Evolutionary conservation across 441 rosid genomes (phyloP), one percentile per base, ranked within the genome.

Genomic region (Bruguiera hainesii): DNA sequence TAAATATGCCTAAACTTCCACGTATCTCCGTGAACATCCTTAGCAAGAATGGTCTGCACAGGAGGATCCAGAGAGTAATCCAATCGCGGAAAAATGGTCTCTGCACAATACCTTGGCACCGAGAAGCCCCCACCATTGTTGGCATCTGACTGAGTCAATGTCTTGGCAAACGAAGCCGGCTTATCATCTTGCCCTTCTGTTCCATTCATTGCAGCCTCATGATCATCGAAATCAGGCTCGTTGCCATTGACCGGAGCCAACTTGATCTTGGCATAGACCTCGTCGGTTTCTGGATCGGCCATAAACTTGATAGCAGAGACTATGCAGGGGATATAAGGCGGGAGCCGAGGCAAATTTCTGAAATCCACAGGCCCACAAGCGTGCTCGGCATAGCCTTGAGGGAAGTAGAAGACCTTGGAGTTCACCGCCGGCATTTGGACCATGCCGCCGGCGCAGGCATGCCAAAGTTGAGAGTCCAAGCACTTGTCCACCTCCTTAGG

Each of bases 361-460:
- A 95, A 86, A 79, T 89, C 89, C n/a, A 87, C 87, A 18, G 67
- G 68, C 15, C 84, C 85, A 16, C 73, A 71, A 60, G 93, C 83
- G 67, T 92, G 95, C 69, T 95, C 99, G 11, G 90, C 84, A 51
- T 95, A 98, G 20, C 99, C 99, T 72, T 95, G 99, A 57, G 99
- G 96, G 69, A 95, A 95, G 57, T 95, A 95, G 64, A 84, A 87
- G 67, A 92, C 91, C 65, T 81, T 87, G 9, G 98, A 82, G 82
- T 83, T 87, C 69, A 84, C 76, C 6, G 84, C 79, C 7, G 99
- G 98, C 86, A 90, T 92, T 75, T 90, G 96, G 33, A 92, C 92
- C 97, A 95, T 89, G 16, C 95, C 83, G 63, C 99, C 99, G 29
- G 98, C 97, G 67, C 99, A 94, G 51, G 97, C 99, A 75, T 94